phyloP scores from a whole-genome alignment of 306 rosid species.

The Dalbergia oliveri region DNA sequence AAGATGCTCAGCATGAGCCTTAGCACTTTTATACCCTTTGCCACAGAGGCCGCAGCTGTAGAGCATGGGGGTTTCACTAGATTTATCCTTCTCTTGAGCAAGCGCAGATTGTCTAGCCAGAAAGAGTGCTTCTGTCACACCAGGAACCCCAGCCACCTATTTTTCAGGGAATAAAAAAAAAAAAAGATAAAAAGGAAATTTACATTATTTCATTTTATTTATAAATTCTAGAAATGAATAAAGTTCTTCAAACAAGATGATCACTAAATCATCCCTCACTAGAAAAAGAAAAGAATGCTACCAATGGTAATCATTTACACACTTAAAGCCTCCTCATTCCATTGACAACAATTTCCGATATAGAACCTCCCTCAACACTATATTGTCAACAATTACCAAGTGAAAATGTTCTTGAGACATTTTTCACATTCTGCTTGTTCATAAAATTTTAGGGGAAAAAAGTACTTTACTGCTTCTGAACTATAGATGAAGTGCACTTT shows the following conservation, averaged over 20 bases:
- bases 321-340: not conserved
- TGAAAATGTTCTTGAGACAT: not conserved
- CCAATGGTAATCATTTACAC: not conserved
- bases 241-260: conserved; percentile 14
- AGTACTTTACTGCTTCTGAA: too few species aligned
- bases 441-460: too few species aligned
- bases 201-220: not conserved
- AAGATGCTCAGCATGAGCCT: conserved; percentile 94
- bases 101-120: conserved; percentile 77
- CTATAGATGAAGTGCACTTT: too few species aligned
- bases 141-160: conserved; percentile 97
- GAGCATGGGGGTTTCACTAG: conserved; percentile 80
- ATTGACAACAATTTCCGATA: not conserved
- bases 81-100: conserved; percentile 70
- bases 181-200: not conserved
- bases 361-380: not conserved
- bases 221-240: not conserved
- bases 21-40: conserved; percentile 81
- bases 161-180: not conserved
- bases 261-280: not conserved
- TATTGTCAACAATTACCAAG: conserved; percentile 12
- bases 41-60: conserved; percentile 93
- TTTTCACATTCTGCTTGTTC: not conserved
- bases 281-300: not conserved
- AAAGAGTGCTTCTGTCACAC: conserved; percentile 89